Evolutionary conservation across 2,329 filamentous ascomycete genomes (phyloP).

Genomic region (Fusarium humuli): DNA sequence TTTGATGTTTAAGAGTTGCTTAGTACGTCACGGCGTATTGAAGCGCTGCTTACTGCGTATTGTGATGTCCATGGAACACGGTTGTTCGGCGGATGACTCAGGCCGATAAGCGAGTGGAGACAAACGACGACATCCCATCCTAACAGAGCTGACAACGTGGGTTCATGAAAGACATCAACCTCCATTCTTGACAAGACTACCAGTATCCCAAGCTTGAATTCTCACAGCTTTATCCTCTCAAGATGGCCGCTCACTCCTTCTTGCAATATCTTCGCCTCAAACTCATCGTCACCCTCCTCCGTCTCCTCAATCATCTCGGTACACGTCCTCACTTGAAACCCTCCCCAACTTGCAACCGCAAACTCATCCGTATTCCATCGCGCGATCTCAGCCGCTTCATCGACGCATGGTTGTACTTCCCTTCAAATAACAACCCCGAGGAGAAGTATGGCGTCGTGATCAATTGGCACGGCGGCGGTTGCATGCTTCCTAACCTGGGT

Average conservation of each 20-base stretch:
- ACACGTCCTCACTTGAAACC: conserved; percentile 23
- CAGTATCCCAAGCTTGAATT: fast-evolving
- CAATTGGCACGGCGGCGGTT: conserved; percentile 54
- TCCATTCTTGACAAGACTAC: no score
- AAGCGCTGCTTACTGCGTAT: not conserved
- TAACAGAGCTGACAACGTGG: not conserved
- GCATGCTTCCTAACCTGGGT: conserved; percentile 52
- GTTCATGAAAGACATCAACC: not conserved
- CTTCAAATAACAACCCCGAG: not conserved
- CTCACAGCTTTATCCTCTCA: fast-evolving
- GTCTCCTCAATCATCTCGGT: conserved; percentile 27
- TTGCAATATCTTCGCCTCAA: conserved; percentile 36
- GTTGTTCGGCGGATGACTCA: conserved; percentile 7
- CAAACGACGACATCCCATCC: not conserved
- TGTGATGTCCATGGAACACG: no score
- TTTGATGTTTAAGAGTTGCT: not conserved
- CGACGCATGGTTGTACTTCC: conserved; percentile 47
- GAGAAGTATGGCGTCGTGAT: conserved; percentile 43
- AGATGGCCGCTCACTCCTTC: conserved; percentile 15
- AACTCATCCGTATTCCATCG: conserved; percentile 42
- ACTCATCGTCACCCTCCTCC: conserved; percentile 21
- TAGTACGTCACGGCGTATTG: not conserved
- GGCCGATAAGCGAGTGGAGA: conserved; percentile 7
- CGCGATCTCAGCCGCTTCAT: conserved; percentile 46
- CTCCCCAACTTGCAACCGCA: conserved; percentile 26